phyloP scores from a whole-genome alignment of 345 rosid species.

The Linum lewisii region DNA sequence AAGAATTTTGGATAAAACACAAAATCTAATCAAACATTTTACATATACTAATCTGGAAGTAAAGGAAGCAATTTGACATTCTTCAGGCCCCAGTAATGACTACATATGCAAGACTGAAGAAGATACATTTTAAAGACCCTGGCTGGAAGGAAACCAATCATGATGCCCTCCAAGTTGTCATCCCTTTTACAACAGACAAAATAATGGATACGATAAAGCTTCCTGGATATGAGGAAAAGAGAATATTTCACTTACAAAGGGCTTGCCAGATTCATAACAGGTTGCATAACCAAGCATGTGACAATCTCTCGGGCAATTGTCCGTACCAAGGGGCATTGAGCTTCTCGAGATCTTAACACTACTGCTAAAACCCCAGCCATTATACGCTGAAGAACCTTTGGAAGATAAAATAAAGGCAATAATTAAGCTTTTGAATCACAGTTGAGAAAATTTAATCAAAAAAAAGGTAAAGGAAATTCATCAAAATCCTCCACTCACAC shows the following conservation, averaged over 20 bases:
- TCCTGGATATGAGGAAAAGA: constrained; percentile 7
- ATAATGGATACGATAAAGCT: neutral
- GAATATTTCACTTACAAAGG: constrained; percentile 51
- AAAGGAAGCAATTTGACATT: neutral
- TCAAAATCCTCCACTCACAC: constrained; percentile 50
- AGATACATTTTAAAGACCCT: too few species aligned
- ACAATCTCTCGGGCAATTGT: constrained; percentile 89
- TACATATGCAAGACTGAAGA: neutral
- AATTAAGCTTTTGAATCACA: constrained; percentile 7
- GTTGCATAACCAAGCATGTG: constrained; percentile 91
- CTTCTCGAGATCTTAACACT: constrained; percentile 81
- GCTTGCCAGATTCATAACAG: constrained; percentile 71
- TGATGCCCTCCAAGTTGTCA: neutral
- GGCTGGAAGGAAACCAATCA: neutral
- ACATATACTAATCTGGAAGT: neutral
- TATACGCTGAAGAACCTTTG: constrained; percentile 65
- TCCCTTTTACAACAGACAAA: neutral
- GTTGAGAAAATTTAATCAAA: neutral
- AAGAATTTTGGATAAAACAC: neutral
- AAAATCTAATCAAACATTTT: neutral
- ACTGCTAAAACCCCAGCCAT: constrained; percentile 78
- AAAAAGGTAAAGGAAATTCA: constrained; percentile 6
- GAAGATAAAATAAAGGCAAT: constrained; percentile 7
- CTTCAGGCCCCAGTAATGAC: neutral
- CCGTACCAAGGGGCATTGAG: constrained; percentile 84